These are phyloP conservation scores for Chimonanthus salicifolius DNA, from an alignment of 164 flowering plant genomes.

Conservation along the genomic window DNA sequence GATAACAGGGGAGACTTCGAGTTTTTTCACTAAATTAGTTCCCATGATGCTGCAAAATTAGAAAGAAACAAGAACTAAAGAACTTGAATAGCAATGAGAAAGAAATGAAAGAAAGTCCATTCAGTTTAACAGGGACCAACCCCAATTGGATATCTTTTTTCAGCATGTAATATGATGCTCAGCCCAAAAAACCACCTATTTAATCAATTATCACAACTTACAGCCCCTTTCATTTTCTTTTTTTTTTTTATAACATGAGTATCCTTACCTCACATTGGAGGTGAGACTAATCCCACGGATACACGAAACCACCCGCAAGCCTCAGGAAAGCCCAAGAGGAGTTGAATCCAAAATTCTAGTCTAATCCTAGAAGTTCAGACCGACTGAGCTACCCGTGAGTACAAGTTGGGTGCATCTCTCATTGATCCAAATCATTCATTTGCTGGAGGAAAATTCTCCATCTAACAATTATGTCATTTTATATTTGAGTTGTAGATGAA, in stretches of 20 bases:
- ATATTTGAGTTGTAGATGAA: too few species aligned
- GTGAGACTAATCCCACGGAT: too few species aligned
- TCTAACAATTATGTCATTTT: too few species aligned
- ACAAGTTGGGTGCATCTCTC: not conserved
- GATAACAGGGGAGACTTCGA: slow-evolving; percentile 7
- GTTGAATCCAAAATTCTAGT: too few species aligned
- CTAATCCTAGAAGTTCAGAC: too few species aligned
- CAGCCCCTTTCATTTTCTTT: too few species aligned
- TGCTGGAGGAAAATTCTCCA: not conserved
- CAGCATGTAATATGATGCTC: not conserved
- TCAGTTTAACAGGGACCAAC: not conserved
- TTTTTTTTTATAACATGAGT: too few species aligned
- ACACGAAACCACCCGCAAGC: too few species aligned
- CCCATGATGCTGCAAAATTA: slow-evolving; percentile 19
- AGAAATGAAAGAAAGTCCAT: not conserved
- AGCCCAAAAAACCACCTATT: not conserved
- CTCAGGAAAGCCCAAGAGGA: too few species aligned
- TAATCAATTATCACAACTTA: too few species aligned
- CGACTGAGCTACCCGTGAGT: too few species aligned
- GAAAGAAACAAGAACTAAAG: not conserved
- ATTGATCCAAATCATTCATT: not conserved
- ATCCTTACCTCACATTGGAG: too few species aligned
- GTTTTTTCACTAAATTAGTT: slow-evolving; percentile 15
- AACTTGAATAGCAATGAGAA: not conserved
- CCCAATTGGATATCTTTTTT: not conserved